phyloP scores from a whole-genome alignment of 148 eudicot species.

The Vaccinium darrowii region DNA sequence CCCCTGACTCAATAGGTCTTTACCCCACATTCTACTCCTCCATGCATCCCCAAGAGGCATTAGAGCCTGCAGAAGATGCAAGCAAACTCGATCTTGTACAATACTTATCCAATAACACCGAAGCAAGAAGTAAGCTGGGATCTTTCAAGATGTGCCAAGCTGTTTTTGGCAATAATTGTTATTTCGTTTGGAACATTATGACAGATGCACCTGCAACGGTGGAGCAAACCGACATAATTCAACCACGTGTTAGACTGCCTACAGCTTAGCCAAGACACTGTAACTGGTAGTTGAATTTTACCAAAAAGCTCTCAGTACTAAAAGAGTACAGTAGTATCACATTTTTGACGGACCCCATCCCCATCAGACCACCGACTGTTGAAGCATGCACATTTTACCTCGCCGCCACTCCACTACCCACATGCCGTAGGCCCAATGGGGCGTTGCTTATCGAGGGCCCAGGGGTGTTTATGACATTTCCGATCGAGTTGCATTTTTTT shows the following conservation, averaged over 20 bases:
- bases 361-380: neutral
- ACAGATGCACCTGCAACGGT: neutral
- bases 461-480: constrained; percentile 13
- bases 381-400: neutral
- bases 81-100: too few relatives aligned
- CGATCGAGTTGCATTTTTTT: neutral
- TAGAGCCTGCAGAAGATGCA: too few relatives aligned
- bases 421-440: neutral
- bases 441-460: neutral
- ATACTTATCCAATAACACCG: too few relatives aligned
- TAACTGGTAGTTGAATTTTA: neutral
- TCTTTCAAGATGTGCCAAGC: too few relatives aligned
- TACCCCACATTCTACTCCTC: too few relatives aligned
- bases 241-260: neutral
- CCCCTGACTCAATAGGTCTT: too few relatives aligned
- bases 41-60: too few relatives aligned
- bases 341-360: neutral
- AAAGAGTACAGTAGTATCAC: too few relatives aligned
- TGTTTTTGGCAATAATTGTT: too few relatives aligned
- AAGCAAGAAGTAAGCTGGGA: too few relatives aligned
- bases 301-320: too few relatives aligned
- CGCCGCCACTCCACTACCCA: neutral
- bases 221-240: neutral
- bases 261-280: neutral
- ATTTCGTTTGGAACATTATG: neutral